These are phyloP conservation scores for Endocarpon pusillum DNA, from an alignment of 495 filamentous ascomycete species.

Conservation along the genomic window DNA sequence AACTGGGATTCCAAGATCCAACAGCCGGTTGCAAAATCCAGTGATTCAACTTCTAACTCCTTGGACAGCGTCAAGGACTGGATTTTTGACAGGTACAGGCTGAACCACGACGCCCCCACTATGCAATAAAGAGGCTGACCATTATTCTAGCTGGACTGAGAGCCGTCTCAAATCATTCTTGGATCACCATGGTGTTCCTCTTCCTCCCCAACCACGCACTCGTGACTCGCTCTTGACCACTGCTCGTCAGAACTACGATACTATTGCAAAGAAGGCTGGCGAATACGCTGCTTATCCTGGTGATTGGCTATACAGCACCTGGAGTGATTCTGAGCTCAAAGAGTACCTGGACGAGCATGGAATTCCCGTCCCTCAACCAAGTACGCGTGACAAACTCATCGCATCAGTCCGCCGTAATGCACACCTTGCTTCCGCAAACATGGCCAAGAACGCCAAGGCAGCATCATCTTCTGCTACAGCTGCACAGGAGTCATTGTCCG, in stretches of 20 bases:
- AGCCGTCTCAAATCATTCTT: constrained; percentile 84
- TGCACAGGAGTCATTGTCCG: constrained; percentile 54
- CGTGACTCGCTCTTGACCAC: constrained; percentile 67
- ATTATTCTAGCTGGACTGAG: constrained; percentile 49
- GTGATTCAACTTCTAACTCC: constrained; percentile 52
- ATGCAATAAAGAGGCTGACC: too few species aligned
- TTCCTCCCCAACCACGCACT: constrained; percentile 62
- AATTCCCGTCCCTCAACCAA: constrained; percentile 73
- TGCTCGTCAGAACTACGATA: constrained; percentile 66
- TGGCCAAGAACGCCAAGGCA: constrained; percentile 39
- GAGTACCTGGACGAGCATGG: constrained; percentile 84
- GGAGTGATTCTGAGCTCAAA: constrained; percentile 62
- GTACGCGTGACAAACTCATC: constrained; percentile 72
- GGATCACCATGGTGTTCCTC: constrained; percentile 72
- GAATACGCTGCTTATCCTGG: constrained; percentile 75
- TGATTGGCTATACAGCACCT: constrained; percentile 86
- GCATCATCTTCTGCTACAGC: constrained; percentile 47
- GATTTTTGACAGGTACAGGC: constrained; percentile 78
- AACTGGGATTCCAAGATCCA: constrained; percentile 68
- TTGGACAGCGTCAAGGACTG: constrained; percentile 64
- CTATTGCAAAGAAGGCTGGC: constrained; percentile 63
- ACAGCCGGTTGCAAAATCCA: constrained; percentile 55
- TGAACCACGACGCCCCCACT: too few species aligned
- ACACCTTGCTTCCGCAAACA: constrained; percentile 51
- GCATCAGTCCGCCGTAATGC: constrained; percentile 83